phyloP scores from a whole-genome alignment of 768 basidiomycete genomes.

The Collybia mongolica region DNA sequence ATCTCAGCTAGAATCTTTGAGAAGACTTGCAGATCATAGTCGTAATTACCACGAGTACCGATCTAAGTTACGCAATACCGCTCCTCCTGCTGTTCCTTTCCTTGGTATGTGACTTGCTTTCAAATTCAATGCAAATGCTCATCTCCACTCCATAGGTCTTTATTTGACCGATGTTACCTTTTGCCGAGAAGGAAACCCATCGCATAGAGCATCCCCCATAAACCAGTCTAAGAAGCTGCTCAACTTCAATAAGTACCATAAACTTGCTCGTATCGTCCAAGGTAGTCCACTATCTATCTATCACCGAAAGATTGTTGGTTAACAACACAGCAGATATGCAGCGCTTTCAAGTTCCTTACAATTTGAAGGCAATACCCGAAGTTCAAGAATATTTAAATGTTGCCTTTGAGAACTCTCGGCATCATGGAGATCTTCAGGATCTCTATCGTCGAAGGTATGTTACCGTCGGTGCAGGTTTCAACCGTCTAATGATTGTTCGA shows the following conservation, averaged over 20 bases:
- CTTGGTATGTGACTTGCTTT: conserved; percentile 53
- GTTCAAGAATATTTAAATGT: conserved; percentile 77
- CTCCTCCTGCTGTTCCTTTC: conserved; percentile 93
- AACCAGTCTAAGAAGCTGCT: conserved; percentile 77
- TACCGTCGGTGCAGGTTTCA: conserved; percentile 5
- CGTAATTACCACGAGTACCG: conserved; percentile 93
- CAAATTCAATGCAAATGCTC: conserved; percentile 9
- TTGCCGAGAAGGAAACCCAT: conserved; percentile 92
- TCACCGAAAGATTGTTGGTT: background rate
- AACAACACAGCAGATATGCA: conserved; percentile 68
- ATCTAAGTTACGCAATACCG: conserved; percentile 79
- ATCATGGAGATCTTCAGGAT: conserved; percentile 82
- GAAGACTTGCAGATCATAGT: conserved; percentile 87
- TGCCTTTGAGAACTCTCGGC: conserved; percentile 72
- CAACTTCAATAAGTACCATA: conserved; percentile 97
- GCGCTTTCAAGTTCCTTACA: conserved; percentile 86
- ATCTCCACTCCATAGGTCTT: conserved; percentile 46
- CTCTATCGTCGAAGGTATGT: conserved; percentile 81
- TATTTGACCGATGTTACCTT: conserved; percentile 94
- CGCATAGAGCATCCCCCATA: conserved; percentile 75
- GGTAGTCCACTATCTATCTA: conserved; percentile 39
- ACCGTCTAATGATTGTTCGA: conserved; percentile 6
- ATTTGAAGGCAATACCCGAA: conserved; percentile 85
- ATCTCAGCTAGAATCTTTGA: conserved; percentile 70
- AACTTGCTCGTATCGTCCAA: conserved; percentile 82